Base-by-base conservation (phyloP, 2,329 filamentous ascomycete species). In the Claviceps digitariae region DNA sequence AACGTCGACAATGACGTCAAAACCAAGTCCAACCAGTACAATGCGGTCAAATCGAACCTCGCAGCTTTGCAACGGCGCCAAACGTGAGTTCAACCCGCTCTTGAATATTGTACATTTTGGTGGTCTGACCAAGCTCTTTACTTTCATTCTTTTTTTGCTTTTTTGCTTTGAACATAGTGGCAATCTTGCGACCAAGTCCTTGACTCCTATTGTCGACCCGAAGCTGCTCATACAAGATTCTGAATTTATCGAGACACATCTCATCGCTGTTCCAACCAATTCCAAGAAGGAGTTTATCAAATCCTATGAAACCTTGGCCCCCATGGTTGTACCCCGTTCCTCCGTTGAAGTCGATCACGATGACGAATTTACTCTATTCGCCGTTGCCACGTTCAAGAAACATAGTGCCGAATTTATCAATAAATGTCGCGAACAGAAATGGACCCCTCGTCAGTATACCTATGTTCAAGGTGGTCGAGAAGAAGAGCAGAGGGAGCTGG, bases 1-100 rank as follows among this genome's bases (percentile, higher is more conserved):
- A 93, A 87, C 53, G 89, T 95, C 65, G 93, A 98, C 74, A 95
- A 90, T 68, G 93, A 97, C 67, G 87, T 97, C 70, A 95, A 95
- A 69, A 78, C 81, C 64, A 97, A 97, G 70, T 90, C 91, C 73
- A 87, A 81, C 68, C 90, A 96, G 72, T 96, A 97, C 75, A 96
- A 91, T 72, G 78, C 85, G 57, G 82, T 91, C 65, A 95, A 95
- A 74, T 86, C 87, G 52, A 91, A 84, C 59, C 80, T 96, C 46
- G 82, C 86, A 34, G 75, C 85, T 23, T 75, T 95, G 51, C 85
- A 95, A 69, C 82, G 91, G 61, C 90, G 86, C 69, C 90, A 95
- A 71, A 94, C 87, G 86, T 90, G 71, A 63, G 81, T 43, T 6
- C 25, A 10, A 27, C 12, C 23, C n/a, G 7, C 20, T 31, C n/a